Percentiles rank a stretch among this genome's conserved stretches.
phyloP scores from a whole-genome alignment of 169 alveolate species.

The Cystoisospora suis region DNA sequence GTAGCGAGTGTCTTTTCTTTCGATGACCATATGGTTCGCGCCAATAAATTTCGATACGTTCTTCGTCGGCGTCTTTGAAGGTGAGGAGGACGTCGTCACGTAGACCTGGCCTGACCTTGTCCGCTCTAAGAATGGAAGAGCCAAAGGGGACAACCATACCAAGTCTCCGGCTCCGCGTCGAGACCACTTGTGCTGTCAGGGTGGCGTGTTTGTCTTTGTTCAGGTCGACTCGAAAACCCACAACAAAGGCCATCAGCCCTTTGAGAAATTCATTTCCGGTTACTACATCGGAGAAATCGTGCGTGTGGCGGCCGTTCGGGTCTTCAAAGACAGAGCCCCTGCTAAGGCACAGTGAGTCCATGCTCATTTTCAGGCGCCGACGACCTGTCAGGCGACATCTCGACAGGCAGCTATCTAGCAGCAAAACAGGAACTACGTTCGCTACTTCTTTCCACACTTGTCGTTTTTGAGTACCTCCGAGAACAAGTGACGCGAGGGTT shows the following conservation, averaged over 20 bases:
- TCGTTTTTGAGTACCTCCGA: background rate
- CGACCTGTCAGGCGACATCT: no score
- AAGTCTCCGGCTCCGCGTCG: no score
- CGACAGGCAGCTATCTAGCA: no score
- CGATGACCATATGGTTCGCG: no score
- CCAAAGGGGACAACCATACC: no score
- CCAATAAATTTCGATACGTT: no score
- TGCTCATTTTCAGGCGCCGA: slow-evolving; percentile 66
- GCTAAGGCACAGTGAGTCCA: slow-evolving; percentile 73
- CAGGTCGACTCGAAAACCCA: slow-evolving; percentile 72
- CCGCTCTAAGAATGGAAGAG: no score
- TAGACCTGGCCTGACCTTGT: no score
- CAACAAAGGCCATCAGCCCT: slow-evolving; percentile 83
- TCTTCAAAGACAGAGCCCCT: slow-evolving; percentile 82
- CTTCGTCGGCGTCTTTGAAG: no score
- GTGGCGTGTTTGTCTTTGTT: background rate
- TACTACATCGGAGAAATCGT: slow-evolving; percentile 89
- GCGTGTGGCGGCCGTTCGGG: slow-evolving; percentile 77
- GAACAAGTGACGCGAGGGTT: background rate
- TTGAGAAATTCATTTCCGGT: slow-evolving; percentile 89
- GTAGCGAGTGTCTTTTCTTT: no score
- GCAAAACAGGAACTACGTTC: background rate
- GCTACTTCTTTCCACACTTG: background rate
- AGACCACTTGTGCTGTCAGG: background rate
- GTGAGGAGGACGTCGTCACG: no score